These are phyloP conservation scores for Magnusiomyces ingens DNA, from an alignment of 1,139 yeast genomes.

Conservation along the genomic window DNA sequence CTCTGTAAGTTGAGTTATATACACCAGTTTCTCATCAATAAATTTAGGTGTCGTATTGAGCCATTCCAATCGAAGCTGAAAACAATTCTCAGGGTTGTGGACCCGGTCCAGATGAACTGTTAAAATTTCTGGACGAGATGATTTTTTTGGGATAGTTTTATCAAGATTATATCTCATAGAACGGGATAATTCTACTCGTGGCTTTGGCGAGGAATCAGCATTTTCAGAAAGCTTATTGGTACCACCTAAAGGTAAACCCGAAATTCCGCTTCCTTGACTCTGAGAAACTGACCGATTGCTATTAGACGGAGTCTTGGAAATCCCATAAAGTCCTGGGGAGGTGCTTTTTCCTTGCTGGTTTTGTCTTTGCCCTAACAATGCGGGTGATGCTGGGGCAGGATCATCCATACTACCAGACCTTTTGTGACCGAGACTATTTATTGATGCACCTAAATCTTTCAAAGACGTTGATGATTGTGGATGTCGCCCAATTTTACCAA, in stretches of 20 bases:
- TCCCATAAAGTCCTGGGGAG: background rate
- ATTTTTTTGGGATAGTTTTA: slow-evolving; percentile 46
- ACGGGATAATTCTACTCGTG: slow-evolving; percentile 47
- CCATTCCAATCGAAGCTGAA: slow-evolving; percentile 90
- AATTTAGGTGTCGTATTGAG: slow-evolving; percentile 80
- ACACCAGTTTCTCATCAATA: slow-evolving; percentile 78
- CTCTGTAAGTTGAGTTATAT: slow-evolving; percentile 78
- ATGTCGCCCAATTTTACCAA: slow-evolving; percentile 1
- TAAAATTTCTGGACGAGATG: slow-evolving; percentile 71
- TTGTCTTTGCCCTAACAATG: background rate
- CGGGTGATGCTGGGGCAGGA: background rate
- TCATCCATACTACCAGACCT: background rate
- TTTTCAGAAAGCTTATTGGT: background rate
- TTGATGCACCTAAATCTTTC: slow-evolving; percentile 2
- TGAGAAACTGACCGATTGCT: background rate
- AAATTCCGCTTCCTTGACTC: too few species aligned
- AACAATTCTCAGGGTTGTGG: slow-evolving; percentile 93
- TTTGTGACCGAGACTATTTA: slow-evolving; percentile 4
- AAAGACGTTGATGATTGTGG: slow-evolving; percentile 10
- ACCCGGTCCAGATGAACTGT: slow-evolving; percentile 86
- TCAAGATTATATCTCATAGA: slow-evolving; percentile 71
- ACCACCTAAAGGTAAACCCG: too few species aligned
- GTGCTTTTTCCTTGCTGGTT: background rate
- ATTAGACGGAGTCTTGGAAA: too few species aligned
- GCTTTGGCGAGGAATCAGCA: slow-evolving; percentile 6